Evolutionary conservation across 345 rosid species (phyloP).

Genomic region (Rhodamnia rubescens): DNA sequence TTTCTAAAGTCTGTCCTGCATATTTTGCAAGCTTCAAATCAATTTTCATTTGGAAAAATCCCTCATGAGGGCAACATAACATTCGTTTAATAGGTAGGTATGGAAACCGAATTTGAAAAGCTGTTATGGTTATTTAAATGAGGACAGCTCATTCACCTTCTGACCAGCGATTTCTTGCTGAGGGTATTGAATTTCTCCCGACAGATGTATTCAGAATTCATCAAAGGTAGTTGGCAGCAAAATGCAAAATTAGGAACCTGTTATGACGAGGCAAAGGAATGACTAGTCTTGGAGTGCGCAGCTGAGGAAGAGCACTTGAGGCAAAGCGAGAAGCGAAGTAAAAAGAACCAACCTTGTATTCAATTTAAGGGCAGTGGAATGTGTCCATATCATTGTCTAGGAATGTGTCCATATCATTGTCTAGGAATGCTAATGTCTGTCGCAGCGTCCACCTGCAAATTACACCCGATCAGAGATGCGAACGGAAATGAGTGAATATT

Average conservation of each 20-base stretch:
- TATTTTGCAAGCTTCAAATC: background rate
- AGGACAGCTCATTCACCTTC: background rate
- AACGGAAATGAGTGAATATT: background rate
- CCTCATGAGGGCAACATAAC: background rate
- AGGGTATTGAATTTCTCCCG: background rate
- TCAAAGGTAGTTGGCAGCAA: background rate
- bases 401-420: background rate
- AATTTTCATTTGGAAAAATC: background rate
- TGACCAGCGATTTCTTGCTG: background rate
- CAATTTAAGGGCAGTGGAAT: background rate
- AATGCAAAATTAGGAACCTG: background rate
- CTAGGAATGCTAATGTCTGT: background rate
- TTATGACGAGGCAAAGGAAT: background rate
- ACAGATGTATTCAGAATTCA: background rate
- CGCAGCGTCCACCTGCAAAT: background rate
- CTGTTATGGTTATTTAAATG: background rate
- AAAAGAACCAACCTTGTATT: background rate
- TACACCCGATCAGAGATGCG: background rate
- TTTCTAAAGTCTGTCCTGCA: background rate
- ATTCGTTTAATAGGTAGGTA: background rate
- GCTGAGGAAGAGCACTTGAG: background rate
- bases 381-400: background rate
- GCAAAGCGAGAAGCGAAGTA: background rate
- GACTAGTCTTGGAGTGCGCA: background rate
- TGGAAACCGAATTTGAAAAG: background rate